Percentiles rank a stretch among this genome's conserved stretches.
phyloP scores from a whole-genome alignment of 73 alveolate species.

The Blepharisma stoltei region DNA sequence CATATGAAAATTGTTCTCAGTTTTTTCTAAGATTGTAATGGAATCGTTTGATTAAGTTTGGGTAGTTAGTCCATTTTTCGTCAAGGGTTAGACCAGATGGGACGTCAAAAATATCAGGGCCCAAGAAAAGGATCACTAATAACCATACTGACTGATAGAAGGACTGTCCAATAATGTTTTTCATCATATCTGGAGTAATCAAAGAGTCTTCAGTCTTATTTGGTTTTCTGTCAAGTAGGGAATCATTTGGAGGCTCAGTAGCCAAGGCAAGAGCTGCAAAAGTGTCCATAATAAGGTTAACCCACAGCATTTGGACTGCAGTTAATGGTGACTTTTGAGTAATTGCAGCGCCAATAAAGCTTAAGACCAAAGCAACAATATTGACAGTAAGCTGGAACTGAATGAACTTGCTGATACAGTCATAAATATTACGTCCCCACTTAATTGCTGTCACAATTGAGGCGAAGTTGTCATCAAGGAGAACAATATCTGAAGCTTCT shows the following conservation, averaged over 20 bases:
- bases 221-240: slow-evolving; percentile 81
- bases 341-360: slow-evolving; percentile 78
- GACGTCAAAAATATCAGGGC: slow-evolving; percentile 56
- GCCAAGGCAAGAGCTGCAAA: slow-evolving; percentile 96
- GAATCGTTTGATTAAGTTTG: too few relatives aligned
- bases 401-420: slow-evolving; percentile 86
- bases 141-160: slow-evolving; percentile 63
- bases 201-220: slow-evolving; percentile 80
- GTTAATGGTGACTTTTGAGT: slow-evolving; percentile 73
- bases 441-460: slow-evolving; percentile 84
- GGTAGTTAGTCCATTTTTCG: too few relatives aligned
- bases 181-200: slow-evolving; percentile 84
- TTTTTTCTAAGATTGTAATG: too few relatives aligned
- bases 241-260: slow-evolving; percentile 92
- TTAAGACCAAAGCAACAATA: slow-evolving; percentile 76
- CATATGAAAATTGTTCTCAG: too few relatives aligned
- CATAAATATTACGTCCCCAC: slow-evolving; percentile 96
- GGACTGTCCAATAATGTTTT: slow-evolving; percentile 75
- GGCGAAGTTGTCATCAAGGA: slow-evolving; percentile 90
- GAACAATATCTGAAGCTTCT: slow-evolving; percentile 89
- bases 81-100: slow-evolving; percentile 53
- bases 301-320: slow-evolving; percentile 94
- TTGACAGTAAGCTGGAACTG: slow-evolving; percentile 90
- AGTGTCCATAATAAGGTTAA: slow-evolving; percentile 94
- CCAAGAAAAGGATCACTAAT: slow-evolving; percentile 50